Percentiles rank a stretch among this genome's conserved stretches.
Evolutionary conservation across 306 rosid genomes (phyloP).

Genomic region (Parietaria judaica): DNA sequence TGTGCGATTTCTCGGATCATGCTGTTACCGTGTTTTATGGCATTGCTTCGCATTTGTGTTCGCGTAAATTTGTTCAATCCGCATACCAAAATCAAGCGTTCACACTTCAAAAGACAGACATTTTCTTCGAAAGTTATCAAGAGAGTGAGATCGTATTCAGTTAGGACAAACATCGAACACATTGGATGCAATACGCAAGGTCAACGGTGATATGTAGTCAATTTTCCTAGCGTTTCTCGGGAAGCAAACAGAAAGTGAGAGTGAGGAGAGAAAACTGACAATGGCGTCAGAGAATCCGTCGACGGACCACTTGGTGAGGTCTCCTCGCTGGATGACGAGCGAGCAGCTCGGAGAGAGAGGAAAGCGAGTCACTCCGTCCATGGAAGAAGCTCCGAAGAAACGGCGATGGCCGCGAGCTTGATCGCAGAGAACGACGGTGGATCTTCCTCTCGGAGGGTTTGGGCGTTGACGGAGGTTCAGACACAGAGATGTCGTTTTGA

Average conservation of each 20-base stretch:
- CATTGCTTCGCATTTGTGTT: no score
- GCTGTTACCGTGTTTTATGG: no score
- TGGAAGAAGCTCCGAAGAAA: constrained; percentile 24
- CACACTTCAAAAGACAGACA: no score
- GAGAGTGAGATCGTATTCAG: no score
- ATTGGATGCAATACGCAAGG: no score
- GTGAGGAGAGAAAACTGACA: constrained; percentile 37
- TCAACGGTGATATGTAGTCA: no score
- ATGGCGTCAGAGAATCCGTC: constrained; percentile 81
- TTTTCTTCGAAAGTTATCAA: no score
- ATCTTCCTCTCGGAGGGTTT: constrained; percentile 10
- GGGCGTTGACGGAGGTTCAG: neutral
- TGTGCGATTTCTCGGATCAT: no score
- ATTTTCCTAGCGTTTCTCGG: neutral
- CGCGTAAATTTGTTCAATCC: no score
- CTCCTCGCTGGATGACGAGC: constrained; percentile 75
- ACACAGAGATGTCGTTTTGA: neutral
- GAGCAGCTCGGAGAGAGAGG: constrained; percentile 45
- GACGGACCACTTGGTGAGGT: constrained; percentile 77
- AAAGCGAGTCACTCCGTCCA: constrained; percentile 43
- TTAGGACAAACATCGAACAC: no score
- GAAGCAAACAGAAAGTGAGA: neutral
- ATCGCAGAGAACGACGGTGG: constrained; percentile 3
- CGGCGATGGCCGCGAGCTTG: neutral
- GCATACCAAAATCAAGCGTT: no score